Percentiles rank a stretch among this genome's conserved stretches.
Conservation (phyloP, 2,329 filamentous ascomycete genomes). For the Aspergillus sp. region DNA sequence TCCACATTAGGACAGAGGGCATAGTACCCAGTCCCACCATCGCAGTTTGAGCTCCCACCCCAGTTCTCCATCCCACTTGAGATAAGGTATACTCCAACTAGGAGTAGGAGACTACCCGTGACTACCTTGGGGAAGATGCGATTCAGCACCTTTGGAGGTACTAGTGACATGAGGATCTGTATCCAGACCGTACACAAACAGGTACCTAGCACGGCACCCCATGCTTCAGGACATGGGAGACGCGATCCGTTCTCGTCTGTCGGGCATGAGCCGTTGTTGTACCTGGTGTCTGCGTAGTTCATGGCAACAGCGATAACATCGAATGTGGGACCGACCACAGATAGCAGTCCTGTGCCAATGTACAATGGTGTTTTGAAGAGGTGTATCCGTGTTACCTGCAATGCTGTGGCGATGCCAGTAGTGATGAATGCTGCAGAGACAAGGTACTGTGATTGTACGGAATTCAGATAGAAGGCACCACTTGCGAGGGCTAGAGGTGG, state of each 20-base stretch:
- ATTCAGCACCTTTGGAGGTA: conserved; percentile 67
- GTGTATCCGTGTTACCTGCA: conserved; percentile 78
- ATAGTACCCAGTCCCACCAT: conserved; percentile 64
- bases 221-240: conserved; percentile 73
- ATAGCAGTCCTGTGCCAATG: conserved; percentile 76
- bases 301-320: conserved; percentile 73
- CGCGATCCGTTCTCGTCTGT: conserved; percentile 62
- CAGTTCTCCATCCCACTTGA: conserved; percentile 72
- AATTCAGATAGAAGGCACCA: conserved; percentile 61
- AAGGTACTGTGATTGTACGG: conserved; percentile 69
- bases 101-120: conserved; percentile 68
- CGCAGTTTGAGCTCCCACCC: conserved; percentile 58
- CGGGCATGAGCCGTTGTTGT: conserved; percentile 68
- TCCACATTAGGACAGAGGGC: conserved; percentile 65
- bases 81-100: conserved; percentile 75
- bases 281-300: conserved; percentile 71
- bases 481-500: conserved; percentile 72
- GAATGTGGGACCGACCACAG: conserved; percentile 78
- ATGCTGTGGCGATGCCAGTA: conserved; percentile 69
- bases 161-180: conserved; percentile 73
- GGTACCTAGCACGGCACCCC: conserved; percentile 74
- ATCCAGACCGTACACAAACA: conserved; percentile 65
- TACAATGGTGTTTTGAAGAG: conserved; percentile 73
- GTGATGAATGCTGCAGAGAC: conserved; percentile 79
- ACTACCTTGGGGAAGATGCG: conserved; percentile 78